Base-by-base conservation (phyloP, 2,329 filamentous ascomycete species). In the Tolypocladium paradoxum region DNA sequence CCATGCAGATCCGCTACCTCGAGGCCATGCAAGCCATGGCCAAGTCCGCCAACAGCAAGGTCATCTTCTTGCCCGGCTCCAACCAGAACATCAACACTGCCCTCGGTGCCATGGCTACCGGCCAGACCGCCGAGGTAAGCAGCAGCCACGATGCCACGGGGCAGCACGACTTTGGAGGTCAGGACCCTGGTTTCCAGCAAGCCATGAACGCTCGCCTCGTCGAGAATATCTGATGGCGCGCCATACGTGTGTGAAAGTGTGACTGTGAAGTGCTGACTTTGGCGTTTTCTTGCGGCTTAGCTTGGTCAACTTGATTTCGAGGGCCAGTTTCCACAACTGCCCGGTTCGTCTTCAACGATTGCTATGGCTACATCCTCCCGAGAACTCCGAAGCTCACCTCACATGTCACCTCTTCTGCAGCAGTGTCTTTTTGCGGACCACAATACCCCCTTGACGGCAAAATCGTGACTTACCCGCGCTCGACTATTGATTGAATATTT, bases 11-110 rank as follows among this genome's bases (percentile, higher is more conserved):
- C 74, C 79, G 91, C 60, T 97, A 97, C 71, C 86, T 99, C 60
- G 93, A 99, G 74, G 91, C 93, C 4, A 97, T 97, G 92, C 93
- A 97, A 70, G 82, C 89, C 43, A 99, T 99, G 92, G 93, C 93
- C 63, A 97, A 96, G 81, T 82, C 83, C 0, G 89, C 90, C 48
- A 95, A 91, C 72, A 84, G 79, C 73, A 95, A 95, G 73, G 87
- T 93, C 64, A 91, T 93, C 64, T 93, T 92, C 77, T 65, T 93
- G 63, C 87, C 87, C 11, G 82, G 76, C 11, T 66, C 69, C 48
- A 71, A 66, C 59, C 81, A 87, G 71, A 83, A 79, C 18, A 79
- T 85, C 64, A 56, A 65, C 60, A 40, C 64, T 1, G 67, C 70
- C 40, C 68, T 79, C 60, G 70, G 72, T 53, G 70, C 72, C 43